phyloP scores from a whole-genome alignment of 352 stramenopile species.

The Phytopythium boreale region DNA sequence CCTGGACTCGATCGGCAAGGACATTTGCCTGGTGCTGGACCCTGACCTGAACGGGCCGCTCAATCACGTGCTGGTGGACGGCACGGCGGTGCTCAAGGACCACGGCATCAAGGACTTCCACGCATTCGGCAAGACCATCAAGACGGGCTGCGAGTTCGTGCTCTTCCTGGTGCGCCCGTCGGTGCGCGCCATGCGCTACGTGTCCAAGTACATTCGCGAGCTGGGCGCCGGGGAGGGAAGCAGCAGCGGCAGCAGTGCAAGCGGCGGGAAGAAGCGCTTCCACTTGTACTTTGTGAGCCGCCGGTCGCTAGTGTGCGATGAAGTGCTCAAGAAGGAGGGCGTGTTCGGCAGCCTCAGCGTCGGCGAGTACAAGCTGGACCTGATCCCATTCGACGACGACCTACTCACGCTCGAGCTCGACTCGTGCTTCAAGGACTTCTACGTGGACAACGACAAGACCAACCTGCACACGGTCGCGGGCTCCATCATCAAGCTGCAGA shows the following conservation, averaged over 20 bases:
- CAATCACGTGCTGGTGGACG: slow-evolving; percentile 85
- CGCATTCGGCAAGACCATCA: slow-evolving; percentile 75
- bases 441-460: slow-evolving; percentile 88
- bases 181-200: slow-evolving; percentile 69
- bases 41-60: slow-evolving; percentile 77
- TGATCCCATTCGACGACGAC: slow-evolving; percentile 96
- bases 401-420: slow-evolving; percentile 93
- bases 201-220: slow-evolving; percentile 77
- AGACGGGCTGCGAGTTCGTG: slow-evolving; percentile 83
- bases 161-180: slow-evolving; percentile 88
- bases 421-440: slow-evolving; percentile 81
- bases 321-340: slow-evolving; percentile 88
- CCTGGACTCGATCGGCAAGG: slow-evolving; percentile 80
- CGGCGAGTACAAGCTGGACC: slow-evolving; percentile 91
- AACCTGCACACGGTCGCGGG: slow-evolving; percentile 84
- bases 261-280: slow-evolving; percentile 67
- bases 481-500: slow-evolving; percentile 93
- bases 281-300: slow-evolving; percentile 89
- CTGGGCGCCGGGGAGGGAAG: slow-evolving; percentile 31
- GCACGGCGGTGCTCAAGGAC: slow-evolving; percentile 81
- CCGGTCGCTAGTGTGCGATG: slow-evolving; percentile 89
- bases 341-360: slow-evolving; percentile 87
- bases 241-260: slow-evolving; percentile 1
- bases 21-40: slow-evolving; percentile 88
- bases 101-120: slow-evolving; percentile 85